Evolutionary conservation across 2,329 filamentous ascomycete species (phyloP).

Genomic region (Alternaria viburni): DNA sequence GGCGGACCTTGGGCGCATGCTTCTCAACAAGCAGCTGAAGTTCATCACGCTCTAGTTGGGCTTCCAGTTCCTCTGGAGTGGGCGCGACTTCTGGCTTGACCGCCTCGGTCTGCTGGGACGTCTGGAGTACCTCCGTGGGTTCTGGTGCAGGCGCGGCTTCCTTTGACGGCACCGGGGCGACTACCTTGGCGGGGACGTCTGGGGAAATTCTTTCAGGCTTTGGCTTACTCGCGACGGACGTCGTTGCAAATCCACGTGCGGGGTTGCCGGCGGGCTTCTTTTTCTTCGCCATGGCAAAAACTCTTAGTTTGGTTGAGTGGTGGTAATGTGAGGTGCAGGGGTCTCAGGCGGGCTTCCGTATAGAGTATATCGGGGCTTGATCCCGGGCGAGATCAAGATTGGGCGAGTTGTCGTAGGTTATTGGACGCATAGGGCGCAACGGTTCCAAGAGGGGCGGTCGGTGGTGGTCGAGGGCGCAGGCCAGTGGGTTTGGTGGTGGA

Average conservation of each 20-base stretch:
- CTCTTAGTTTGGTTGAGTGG: neutral
- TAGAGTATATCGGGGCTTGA: constrained; percentile 46
- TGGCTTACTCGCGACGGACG: constrained; percentile 83
- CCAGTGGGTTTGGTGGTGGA: constrained; percentile 10
- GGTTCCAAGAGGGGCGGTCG: neutral
- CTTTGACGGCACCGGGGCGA: constrained; percentile 15
- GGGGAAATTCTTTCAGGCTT: constrained; percentile 54
- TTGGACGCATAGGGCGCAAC: constrained; percentile 42
- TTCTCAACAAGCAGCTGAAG: constrained; percentile 88
- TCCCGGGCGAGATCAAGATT: constrained; percentile 46
- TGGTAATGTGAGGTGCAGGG: neutral
- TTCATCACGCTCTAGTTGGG: constrained; percentile 86
- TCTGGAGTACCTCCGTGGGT: constrained; percentile 2
- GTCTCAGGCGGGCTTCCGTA: constrained; percentile 35
- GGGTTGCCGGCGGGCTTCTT: constrained; percentile 89
- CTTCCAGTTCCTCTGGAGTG: constrained; percentile 87
- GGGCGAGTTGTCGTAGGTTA: constrained; percentile 25
- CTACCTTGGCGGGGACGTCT: constrained; percentile 25
- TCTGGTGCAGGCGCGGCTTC: constrained; percentile 16
- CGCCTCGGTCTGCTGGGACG: constrained; percentile 17
- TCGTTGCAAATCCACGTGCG: constrained; percentile 91
- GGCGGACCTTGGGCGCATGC: constrained; percentile 76
- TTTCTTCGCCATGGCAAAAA: constrained; percentile 78
- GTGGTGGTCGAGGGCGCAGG: constrained; percentile 5
- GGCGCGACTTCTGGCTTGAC: constrained; percentile 53